Conservation (phyloP, 106 monocot genomes). For the Platanthera guangdongensis region DNA sequence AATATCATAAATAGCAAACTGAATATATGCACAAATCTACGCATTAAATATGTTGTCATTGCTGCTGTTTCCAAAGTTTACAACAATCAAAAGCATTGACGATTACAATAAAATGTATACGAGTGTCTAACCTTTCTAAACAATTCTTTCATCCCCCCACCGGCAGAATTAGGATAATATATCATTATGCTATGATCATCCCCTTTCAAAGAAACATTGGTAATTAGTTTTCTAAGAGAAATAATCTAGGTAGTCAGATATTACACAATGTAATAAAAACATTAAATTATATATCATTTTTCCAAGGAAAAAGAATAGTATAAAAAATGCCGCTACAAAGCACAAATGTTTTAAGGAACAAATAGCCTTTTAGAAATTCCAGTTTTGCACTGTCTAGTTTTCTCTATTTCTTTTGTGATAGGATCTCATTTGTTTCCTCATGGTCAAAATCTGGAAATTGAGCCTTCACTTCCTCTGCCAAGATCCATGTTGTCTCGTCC, state of each 20-base stretch:
- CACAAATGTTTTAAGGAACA: neutral
- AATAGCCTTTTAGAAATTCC: neutral
- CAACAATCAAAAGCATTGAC: neutral
- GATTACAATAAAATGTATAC: neutral
- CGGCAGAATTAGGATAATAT: slow-evolving; percentile 97
- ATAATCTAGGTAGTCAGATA: neutral
- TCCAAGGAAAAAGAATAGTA: neutral
- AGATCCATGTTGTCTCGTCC: too few species aligned
- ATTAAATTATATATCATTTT: neutral
- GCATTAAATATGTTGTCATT: neutral
- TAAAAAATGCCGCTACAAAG: neutral
- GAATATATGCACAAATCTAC: neutral
- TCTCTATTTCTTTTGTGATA: too few species aligned
- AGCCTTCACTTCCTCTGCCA: too few species aligned
- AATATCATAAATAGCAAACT: neutral
- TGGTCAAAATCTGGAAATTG: too few species aligned
- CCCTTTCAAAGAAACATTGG: slow-evolving; percentile 30
- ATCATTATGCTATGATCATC: slow-evolving; percentile 99
- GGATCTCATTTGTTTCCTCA: too few species aligned
- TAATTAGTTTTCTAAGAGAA: neutral
- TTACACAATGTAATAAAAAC: neutral
- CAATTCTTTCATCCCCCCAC: slow-evolving; percentile 98
- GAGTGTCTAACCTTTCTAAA: slow-evolving; percentile 71
- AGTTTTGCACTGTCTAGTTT: neutral
- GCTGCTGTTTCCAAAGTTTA: neutral